phyloP scores from a whole-genome alignment of 2,329 filamentous ascomycete species.

The Penicillium sp. region DNA sequence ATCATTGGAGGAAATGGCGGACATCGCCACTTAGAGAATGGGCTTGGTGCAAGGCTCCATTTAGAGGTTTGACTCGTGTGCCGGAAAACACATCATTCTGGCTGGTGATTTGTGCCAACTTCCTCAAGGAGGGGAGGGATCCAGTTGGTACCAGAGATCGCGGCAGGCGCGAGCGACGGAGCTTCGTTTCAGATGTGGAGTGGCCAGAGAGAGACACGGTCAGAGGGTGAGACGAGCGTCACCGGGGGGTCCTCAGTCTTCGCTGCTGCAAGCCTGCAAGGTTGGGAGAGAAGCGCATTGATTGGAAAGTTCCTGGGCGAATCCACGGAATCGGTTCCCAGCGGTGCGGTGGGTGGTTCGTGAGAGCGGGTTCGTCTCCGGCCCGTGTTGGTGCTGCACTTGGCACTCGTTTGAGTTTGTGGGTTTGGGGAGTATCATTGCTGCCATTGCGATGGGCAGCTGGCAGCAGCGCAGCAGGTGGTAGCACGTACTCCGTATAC shows the following conservation, averaged over 20 bases:
- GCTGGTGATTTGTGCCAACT: neutral
- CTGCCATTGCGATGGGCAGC: neutral
- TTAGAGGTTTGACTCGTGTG: too few relatives aligned
- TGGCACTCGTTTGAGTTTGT: too few relatives aligned
- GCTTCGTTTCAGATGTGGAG: neutral
- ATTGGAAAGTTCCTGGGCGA: slow-evolving; percentile 3
- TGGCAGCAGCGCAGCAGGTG: neutral
- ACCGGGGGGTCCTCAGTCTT: neutral
- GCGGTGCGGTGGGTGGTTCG: slow-evolving; percentile 13
- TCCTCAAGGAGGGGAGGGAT: neutral
- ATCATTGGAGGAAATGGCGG: neutral
- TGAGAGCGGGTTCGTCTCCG: slow-evolving; percentile 4
- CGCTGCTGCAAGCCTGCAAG: neutral
- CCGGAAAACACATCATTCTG: neutral
- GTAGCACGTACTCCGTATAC: neutral
- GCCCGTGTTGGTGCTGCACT: slow-evolving; percentile 5
- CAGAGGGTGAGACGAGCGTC: neutral
- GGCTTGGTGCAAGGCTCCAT: neutral
- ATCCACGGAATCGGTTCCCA: slow-evolving; percentile 14
- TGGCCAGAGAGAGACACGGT: neutral
- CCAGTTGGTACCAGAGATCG: neutral
- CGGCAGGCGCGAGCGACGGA: slow-evolving; percentile 2
- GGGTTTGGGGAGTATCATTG: neutral
- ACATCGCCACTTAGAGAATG: neutral
- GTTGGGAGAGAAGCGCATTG: neutral